Conservation (phyloP, 2,329 filamentous ascomycete species). For the Alternaria triticimaculans region DNA sequence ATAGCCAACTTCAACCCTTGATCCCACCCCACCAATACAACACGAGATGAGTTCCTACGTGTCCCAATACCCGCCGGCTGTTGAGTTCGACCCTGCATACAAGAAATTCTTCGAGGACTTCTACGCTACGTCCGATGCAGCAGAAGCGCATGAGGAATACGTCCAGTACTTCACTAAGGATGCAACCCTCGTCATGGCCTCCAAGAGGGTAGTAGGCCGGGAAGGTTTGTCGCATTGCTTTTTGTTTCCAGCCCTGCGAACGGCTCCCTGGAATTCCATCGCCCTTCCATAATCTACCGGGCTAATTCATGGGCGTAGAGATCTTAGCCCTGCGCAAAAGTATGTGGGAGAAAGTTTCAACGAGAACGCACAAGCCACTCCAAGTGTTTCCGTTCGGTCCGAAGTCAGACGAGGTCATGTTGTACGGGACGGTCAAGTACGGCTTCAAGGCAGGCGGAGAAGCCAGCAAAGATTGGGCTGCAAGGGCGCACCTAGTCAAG, state of each 20-base stretch:
- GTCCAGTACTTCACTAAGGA: constrained; percentile 56
- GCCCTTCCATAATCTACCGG: neutral
- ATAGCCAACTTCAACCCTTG: neutral
- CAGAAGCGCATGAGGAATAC: constrained; percentile 58
- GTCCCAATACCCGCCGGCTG: constrained; percentile 45
- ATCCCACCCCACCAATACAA: neutral
- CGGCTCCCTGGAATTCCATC: neutral
- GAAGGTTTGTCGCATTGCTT: constrained; percentile 48
- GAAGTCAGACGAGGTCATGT: constrained; percentile 59
- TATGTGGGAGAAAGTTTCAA: constrained; percentile 61
- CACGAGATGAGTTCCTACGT: constrained; percentile 39
- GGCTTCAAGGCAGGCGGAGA: constrained; percentile 59
- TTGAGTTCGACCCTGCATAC: constrained; percentile 50
- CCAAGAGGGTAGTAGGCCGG: constrained; percentile 54
- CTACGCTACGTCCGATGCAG: constrained; percentile 56
- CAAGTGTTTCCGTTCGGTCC: constrained; percentile 61
- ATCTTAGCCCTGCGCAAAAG: constrained; percentile 59
- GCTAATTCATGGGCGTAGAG: constrained; percentile 41
- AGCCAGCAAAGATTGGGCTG: constrained; percentile 61
- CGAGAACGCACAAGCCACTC: constrained; percentile 53
- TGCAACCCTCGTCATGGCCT: constrained; percentile 61
- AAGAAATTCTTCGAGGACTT: constrained; percentile 56
- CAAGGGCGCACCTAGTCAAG: constrained; percentile 59
- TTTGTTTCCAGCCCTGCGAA: neutral
- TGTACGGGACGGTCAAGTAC: constrained; percentile 62